phyloP scores from a whole-genome alignment of 805 yeast genomes.

The Metschnikowia noctiluminum region DNA sequence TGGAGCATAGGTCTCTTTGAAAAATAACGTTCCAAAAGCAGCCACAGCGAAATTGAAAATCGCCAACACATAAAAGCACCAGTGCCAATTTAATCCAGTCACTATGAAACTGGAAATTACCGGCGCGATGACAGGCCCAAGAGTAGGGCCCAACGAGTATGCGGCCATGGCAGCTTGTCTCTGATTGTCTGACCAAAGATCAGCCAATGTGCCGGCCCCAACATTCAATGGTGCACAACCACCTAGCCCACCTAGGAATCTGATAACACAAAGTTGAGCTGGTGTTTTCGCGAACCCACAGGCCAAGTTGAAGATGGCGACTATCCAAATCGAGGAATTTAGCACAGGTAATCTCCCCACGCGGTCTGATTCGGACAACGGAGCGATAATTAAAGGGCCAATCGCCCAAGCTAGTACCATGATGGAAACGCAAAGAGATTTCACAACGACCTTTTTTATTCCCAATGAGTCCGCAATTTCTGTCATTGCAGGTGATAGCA shows the following conservation, averaged over 20 bases:
- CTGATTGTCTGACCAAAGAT: constrained; percentile 49
- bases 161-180: constrained; percentile 56
- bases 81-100: constrained; percentile 53
- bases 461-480: constrained; percentile 45
- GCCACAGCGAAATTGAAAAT: constrained; percentile 54
- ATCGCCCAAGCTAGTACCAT: constrained; percentile 69
- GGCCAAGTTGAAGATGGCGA: constrained; percentile 50
- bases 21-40: constrained; percentile 44
- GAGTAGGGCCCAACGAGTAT: constrained; percentile 58
- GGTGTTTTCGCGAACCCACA: constrained; percentile 59
- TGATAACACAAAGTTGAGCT: constrained; percentile 56
- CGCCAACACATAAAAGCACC: constrained; percentile 61
- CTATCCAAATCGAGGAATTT: constrained; percentile 47
- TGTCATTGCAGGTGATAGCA: constrained; percentile 57
- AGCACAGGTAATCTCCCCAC: constrained; percentile 60
- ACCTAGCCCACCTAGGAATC: constrained; percentile 64
- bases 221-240: constrained; percentile 67
- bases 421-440: constrained; percentile 45
- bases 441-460: constrained; percentile 22
- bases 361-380: constrained; percentile 56
- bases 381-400: constrained; percentile 65
- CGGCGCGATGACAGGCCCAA: constrained; percentile 70
- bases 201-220: constrained; percentile 68
- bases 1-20: constrained; percentile 60
- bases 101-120: constrained; percentile 57